A percentile compares a stretch with the other conserved stretches of the same genome.
phyloP scores from a whole-genome alignment of 2,329 filamentous ascomycete species.

The Karstenula rhodostoma region DNA sequence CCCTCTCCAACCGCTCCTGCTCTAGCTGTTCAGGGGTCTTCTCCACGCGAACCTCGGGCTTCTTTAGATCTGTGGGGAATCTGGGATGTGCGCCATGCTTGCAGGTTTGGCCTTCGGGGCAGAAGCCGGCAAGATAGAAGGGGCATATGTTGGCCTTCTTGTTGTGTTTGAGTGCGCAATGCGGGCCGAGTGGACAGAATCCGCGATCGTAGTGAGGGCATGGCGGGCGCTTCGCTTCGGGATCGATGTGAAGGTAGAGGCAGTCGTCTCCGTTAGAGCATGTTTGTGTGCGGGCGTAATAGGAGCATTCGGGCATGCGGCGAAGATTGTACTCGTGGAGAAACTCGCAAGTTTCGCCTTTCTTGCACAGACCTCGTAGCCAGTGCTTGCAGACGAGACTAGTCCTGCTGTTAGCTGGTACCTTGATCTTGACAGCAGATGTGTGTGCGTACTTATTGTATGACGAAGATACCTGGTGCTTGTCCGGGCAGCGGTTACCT shows the following conservation, averaged over 20 bases:
- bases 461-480: slow-evolving; percentile 70
- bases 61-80: slow-evolving; percentile 75
- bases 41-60: slow-evolving; percentile 68
- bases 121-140: slow-evolving; percentile 94
- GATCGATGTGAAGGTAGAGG: slow-evolving; percentile 88
- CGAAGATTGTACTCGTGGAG: slow-evolving; percentile 98
- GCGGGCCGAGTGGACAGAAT: slow-evolving; percentile 89
- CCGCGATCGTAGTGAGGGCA: slow-evolving; percentile 90
- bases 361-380: slow-evolving; percentile 96
- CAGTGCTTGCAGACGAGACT: slow-evolving; percentile 97
- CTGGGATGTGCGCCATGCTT: slow-evolving; percentile 82
- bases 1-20: slow-evolving; percentile 60
- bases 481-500: slow-evolving; percentile 84
- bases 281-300: slow-evolving; percentile 91
- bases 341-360: slow-evolving; percentile 96
- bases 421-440: background rate
- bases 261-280: slow-evolving; percentile 98
- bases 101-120: slow-evolving; percentile 81
- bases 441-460: slow-evolving; percentile 66
- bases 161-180: slow-evolving; percentile 89
- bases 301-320: slow-evolving; percentile 98
- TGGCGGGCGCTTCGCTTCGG: slow-evolving; percentile 69
- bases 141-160: slow-evolving; percentile 76
- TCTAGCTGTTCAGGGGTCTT: slow-evolving; percentile 76
- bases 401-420: slow-evolving; percentile 14